Percentiles rank a stretch among this genome's conserved stretches.
Evolutionary conservation across 768 basidiomycete genomes (phyloP).

Genomic region (Lactarius psammicola): DNA sequence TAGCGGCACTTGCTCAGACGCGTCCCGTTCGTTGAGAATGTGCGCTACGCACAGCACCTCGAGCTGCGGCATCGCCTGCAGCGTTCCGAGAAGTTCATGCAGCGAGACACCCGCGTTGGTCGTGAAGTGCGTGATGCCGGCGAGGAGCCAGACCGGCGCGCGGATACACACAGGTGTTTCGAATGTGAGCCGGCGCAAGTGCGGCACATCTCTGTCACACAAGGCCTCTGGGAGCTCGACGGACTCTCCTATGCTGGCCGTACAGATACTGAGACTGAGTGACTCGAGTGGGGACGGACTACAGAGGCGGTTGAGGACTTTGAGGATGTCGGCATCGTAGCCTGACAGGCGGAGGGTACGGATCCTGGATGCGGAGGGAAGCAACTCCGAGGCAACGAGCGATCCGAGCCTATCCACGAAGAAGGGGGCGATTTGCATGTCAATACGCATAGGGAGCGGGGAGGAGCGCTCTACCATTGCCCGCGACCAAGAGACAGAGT

Average conservation of each 20-base stretch:
- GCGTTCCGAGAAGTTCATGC: neutral
- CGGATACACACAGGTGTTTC: neutral
- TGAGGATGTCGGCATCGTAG: constrained; percentile 3
- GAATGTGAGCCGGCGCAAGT: constrained; percentile 14
- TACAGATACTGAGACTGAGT: neutral
- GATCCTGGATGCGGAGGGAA: constrained; percentile 16
- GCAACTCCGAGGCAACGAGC: constrained; percentile 19
- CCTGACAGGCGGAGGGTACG: constrained; percentile 16
- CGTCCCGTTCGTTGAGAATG: no score
- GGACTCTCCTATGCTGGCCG: neutral
- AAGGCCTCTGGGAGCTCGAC: constrained; percentile 7
- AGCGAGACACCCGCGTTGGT: constrained; percentile 3
- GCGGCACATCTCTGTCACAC: constrained; percentile 4
- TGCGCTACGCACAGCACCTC: constrained; percentile 9
- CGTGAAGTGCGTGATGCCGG: constrained; percentile 15
- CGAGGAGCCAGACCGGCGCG: constrained; percentile 17
- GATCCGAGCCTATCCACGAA: constrained; percentile 2
- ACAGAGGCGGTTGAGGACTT: constrained; percentile 10
- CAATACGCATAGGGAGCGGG: constrained; percentile 14
- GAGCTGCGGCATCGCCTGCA: constrained; percentile 16
- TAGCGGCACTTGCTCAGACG: neutral
- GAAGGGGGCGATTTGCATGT: constrained; percentile 3
- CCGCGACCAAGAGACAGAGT: constrained; percentile 16
- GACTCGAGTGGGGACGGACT: constrained; percentile 18
- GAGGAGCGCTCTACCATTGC: constrained; percentile 22